Evolutionary conservation across 768 basidiomycete species (phyloP).

Genomic region (Boletus sp.): DNA sequence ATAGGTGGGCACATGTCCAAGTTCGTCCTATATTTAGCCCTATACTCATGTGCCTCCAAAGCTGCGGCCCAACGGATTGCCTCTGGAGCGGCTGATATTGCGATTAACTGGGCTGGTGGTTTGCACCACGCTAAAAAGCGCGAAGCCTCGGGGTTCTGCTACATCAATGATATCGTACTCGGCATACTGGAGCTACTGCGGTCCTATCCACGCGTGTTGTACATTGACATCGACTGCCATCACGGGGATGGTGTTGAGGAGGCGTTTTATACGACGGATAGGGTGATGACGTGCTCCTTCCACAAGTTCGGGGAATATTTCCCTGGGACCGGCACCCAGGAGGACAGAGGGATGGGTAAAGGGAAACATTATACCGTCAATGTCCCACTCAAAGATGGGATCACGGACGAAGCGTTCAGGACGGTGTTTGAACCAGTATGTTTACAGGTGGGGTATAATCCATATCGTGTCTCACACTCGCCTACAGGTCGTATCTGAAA

Average conservation of each 20-base stretch:
- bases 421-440: slow-evolving; percentile 91
- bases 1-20: slow-evolving; percentile 55
- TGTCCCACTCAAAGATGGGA: slow-evolving; percentile 90
- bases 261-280: slow-evolving; percentile 95
- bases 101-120: slow-evolving; percentile 97
- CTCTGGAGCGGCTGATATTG: slow-evolving; percentile 74
- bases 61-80: slow-evolving; percentile 80
- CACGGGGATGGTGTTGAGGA: slow-evolving; percentile 99
- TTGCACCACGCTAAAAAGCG: slow-evolving; percentile 99
- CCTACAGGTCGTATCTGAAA: slow-evolving; percentile 70
- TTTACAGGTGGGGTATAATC: not conserved
- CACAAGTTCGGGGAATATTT: slow-evolving; percentile 92
- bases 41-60: slow-evolving; percentile 25
- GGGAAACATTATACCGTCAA: slow-evolving; percentile 90
- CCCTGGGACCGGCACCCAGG: slow-evolving; percentile 76
- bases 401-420: slow-evolving; percentile 84
- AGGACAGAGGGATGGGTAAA: slow-evolving; percentile 78
- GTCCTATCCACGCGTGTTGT: slow-evolving; percentile 80
- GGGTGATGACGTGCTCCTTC: slow-evolving; percentile 96
- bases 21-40: not conserved
- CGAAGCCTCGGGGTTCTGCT: slow-evolving; percentile 98
- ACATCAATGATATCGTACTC: slow-evolving; percentile 97
- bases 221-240: slow-evolving; percentile 98
- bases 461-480: not conserved
- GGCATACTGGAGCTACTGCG: slow-evolving; percentile 92